Evolutionary conservation across 345 rosid genomes (phyloP), one percentile per base, ranked within the genome.

Genomic region (thale cress (Arabidopsis thaliana)): DNA sequence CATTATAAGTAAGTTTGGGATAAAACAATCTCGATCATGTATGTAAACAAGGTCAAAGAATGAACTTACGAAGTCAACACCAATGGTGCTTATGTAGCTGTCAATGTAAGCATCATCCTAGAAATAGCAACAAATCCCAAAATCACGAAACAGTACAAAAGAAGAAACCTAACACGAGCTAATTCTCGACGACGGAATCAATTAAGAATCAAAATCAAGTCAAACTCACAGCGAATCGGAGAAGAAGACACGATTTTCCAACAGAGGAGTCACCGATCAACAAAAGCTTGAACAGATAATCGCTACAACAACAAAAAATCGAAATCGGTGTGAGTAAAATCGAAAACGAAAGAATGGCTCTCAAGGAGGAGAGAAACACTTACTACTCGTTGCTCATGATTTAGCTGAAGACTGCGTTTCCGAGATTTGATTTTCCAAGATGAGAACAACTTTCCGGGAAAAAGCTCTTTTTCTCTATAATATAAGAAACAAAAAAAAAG

Each of bases 81-180:
- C 97, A 52, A 88, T 88, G 67, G 93, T 91, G 50, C 97, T 91
- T 71, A 88, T 91, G 82, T 91, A 91, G 74, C 92, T 88, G 76
- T 91, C 93, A 42, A 91, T 81, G 79, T 91, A 91, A 32, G 93
- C 90, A 83, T 91, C 97, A 78, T 91, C 97, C 97, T 91, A 85
- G 65, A 38, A 24, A 6, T 4, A 61, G 20, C 20, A 24, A 10
- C 28, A 28, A 67, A 41, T n/a, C 51, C 16, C 53, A 36, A 55
- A 28, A 48, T 38, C 10, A 60, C 9, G 1, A 67, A 55, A 33
- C 53, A 32, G 55, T 2, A 14, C 2, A 32, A 46, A 4, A 5
- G 32, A 28, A 16, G 45, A 1, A 44, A 20, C 53, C 59, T 25
- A 52, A 40, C 14, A 37, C 8, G 65, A 37, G 65, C 45, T 59